A percentile compares a stretch with the other conserved stretches of the same genome.
Evolutionary conservation across 2,329 filamentous ascomycete genomes (phyloP).

Genomic region (Meredithiella fracta): DNA sequence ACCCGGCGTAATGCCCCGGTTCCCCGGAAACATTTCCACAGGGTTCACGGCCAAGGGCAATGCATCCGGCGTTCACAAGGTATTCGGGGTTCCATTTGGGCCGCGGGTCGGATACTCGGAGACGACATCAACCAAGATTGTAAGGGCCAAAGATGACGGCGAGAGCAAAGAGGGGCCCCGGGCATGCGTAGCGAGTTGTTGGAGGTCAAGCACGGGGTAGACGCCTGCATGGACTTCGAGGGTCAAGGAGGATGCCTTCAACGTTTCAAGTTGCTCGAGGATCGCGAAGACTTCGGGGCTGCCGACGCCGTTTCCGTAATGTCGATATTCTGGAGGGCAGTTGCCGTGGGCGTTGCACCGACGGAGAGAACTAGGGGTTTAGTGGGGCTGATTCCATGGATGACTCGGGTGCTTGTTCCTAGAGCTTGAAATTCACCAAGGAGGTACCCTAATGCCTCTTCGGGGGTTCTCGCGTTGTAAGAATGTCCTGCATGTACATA

Average conservation of each 20-base stretch:
- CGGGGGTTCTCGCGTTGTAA: slow-evolving; percentile 41
- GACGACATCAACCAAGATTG: slow-evolving; percentile 54
- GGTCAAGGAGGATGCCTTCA: slow-evolving; percentile 18
- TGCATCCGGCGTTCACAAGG: slow-evolving; percentile 49
- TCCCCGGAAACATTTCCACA: slow-evolving; percentile 34
- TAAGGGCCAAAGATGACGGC: slow-evolving; percentile 45
- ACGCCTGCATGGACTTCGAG: slow-evolving; percentile 63
- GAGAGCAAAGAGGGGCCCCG: slow-evolving; percentile 26
- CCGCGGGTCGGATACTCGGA: slow-evolving; percentile 46
- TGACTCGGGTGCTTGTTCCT: background rate
- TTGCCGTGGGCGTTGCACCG: slow-evolving; percentile 61
- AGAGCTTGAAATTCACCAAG: slow-evolving; percentile 39
- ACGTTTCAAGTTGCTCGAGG: slow-evolving; percentile 22
- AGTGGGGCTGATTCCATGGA: background rate
- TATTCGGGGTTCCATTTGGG: slow-evolving; percentile 37
- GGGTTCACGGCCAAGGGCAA: slow-evolving; percentile 58
- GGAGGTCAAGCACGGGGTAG: slow-evolving; percentile 60
- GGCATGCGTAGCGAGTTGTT: slow-evolving; percentile 60
- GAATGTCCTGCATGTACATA: slow-evolving; percentile 62
- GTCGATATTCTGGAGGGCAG: slow-evolving; percentile 41
- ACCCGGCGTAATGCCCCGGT: slow-evolving; percentile 43
- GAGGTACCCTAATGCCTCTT: slow-evolving; percentile 40
- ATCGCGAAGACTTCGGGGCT: slow-evolving; percentile 19
- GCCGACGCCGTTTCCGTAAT: slow-evolving; percentile 14
- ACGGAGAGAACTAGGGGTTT: slow-evolving; percentile 44